phyloP scores from a whole-genome alignment of 2,329 filamentous ascomycete genomes.

The Penicillium fuscoglaucum region DNA sequence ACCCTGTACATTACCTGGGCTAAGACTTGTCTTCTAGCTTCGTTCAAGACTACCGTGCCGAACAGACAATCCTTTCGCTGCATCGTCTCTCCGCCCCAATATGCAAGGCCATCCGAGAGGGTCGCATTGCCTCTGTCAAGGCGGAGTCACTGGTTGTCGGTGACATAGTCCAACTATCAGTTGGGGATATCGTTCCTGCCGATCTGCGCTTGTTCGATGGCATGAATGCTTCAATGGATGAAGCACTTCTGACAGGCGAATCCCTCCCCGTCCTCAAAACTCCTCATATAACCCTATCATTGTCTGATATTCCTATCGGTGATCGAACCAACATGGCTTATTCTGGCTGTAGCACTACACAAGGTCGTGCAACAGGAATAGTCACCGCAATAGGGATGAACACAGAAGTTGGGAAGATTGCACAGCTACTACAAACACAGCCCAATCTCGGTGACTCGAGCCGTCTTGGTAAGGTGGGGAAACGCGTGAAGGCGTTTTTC shows the following conservation, averaged over 20 bases:
- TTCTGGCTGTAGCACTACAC: constrained; percentile 61
- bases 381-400: constrained; percentile 62
- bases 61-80: constrained; percentile 60
- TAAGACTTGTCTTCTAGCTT: constrained; percentile 37
- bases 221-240: constrained; percentile 74
- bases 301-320: constrained; percentile 46
- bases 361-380: constrained; percentile 59
- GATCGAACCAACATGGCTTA: constrained; percentile 63
- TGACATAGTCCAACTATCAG: constrained; percentile 54
- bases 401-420: constrained; percentile 63
- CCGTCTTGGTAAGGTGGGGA: constrained; percentile 32
- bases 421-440: constrained; percentile 57
- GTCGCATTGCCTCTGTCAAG: constrained; percentile 53
- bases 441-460: constrained; percentile 24
- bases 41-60: constrained; percentile 60
- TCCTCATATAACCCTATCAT: constrained; percentile 30
- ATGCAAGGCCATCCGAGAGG: constrained; percentile 58
- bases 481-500: constrained; percentile 47
- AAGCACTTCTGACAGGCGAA: constrained; percentile 63
- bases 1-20: neutral
- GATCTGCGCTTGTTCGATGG: constrained; percentile 57
- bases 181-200: constrained; percentile 60
- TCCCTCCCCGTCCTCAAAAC: constrained; percentile 61
- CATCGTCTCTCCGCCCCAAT: constrained; percentile 57
- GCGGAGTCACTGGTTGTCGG: constrained; percentile 61